These are phyloP conservation scores for Malus orientalis DNA, from an alignment of 306 rosid genomes.

Conservation along the genomic window DNA sequence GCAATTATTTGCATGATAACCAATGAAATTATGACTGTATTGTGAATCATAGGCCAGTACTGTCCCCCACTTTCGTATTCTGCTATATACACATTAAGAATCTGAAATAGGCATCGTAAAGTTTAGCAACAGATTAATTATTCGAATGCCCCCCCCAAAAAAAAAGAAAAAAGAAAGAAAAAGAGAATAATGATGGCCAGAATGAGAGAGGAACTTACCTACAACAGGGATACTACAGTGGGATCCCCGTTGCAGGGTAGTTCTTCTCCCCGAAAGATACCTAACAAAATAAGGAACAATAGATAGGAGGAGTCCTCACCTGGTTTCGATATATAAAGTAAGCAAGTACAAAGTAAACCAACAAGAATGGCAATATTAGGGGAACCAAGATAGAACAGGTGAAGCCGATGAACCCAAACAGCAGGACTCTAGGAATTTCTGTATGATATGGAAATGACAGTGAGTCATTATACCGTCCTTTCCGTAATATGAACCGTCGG, in stretches of 20 bases:
- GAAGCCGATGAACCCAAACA: conserved; percentile 83
- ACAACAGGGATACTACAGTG: neutral
- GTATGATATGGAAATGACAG: conserved; percentile 83
- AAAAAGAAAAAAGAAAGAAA: neutral
- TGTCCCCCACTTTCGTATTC: conserved; percentile 74
- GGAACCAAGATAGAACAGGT: conserved; percentile 83
- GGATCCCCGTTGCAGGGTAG: neutral
- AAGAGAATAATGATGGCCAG: neutral
- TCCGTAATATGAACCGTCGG: conserved; percentile 32
- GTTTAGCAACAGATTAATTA: neutral
- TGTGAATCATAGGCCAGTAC: conserved; percentile 75
- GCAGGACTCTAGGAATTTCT: conserved; percentile 75
- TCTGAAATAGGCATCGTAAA: conserved; percentile 29
- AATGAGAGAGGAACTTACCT: neutral
- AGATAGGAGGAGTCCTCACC: conserved; percentile 35
- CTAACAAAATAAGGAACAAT: neutral
- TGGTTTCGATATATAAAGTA: conserved; percentile 84
- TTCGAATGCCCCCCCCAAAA: neutral
- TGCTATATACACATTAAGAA: conserved; percentile 65
- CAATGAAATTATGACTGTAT: conserved; percentile 60
- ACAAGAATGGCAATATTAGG: conserved; percentile 74
- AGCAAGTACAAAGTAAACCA: conserved; percentile 71
- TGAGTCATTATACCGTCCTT: neutral
- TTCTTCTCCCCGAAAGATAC: neutral
- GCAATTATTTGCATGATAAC: conserved; percentile 67